Conservation (phyloP, 2,329 filamentous ascomycete species). For the Curvularia sp. region DNA sequence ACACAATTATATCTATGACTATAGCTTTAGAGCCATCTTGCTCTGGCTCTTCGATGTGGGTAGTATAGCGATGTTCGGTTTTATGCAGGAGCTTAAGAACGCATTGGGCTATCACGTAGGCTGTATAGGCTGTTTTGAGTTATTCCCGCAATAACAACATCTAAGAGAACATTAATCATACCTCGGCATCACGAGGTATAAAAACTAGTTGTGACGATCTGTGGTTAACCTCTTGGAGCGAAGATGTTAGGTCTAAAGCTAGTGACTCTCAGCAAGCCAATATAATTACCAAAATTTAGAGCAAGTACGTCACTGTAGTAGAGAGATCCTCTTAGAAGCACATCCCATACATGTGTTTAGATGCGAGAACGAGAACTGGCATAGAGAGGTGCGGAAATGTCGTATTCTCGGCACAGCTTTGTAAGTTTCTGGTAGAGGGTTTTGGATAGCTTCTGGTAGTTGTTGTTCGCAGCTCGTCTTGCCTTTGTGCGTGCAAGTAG, state of each 20-base stretch:
- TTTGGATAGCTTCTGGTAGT: no score
- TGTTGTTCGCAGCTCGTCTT: no score
- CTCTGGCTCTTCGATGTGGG: conserved; percentile 3
- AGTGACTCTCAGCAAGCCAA: conserved; percentile 7
- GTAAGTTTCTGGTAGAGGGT: no score
- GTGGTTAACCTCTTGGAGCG: not conserved
- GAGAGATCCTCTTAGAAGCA: not conserved
- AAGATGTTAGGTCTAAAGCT: not conserved
- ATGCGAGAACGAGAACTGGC: not conserved
- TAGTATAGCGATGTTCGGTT: conserved; percentile 1
- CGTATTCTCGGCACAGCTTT: no score
- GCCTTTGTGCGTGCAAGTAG: no score
- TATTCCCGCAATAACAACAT: not conserved
- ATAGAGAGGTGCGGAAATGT: not conserved
- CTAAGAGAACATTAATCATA: conserved; percentile 1
- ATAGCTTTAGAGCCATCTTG: conserved; percentile 2
- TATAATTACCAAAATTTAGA: conserved; percentile 6
- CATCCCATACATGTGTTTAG: not conserved
- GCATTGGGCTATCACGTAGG: conserved; percentile 5
- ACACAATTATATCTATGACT: no score
- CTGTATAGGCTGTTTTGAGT: conserved; percentile 4
- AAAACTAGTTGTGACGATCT: not conserved
- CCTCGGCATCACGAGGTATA: not conserved
- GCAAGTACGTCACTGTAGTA: conserved; percentile 2
- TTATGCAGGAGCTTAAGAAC: conserved; percentile 3